phyloP scores from a whole-genome alignment of 2,329 filamentous ascomycete species.

The Gyromitra esculenta region DNA sequence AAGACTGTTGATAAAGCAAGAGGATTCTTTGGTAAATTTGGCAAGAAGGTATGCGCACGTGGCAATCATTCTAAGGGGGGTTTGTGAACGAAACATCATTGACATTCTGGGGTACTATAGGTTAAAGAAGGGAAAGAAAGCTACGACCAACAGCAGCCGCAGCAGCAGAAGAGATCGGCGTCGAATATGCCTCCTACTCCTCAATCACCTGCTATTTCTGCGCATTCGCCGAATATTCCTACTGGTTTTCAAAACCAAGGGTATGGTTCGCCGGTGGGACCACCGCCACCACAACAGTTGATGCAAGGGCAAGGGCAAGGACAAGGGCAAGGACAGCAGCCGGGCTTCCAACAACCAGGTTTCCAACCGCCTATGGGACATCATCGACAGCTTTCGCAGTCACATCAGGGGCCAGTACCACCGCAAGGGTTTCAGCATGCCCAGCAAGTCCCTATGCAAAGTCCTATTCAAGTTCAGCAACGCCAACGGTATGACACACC shows the following conservation, averaged over 20 bases:
- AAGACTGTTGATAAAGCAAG: conserved; percentile 44
- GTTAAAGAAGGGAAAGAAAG: conserved; percentile 34
- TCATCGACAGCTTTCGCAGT: conserved; percentile 34
- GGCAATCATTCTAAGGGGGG: neutral
- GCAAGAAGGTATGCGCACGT: conserved; percentile 41
- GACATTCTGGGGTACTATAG: conserved; percentile 24
- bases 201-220: conserved; percentile 6
- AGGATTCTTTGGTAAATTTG: conserved; percentile 38
- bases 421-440: conserved; percentile 18
- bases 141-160: conserved; percentile 19
- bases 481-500: conserved; percentile 13
- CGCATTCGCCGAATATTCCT: conserved; percentile 19
- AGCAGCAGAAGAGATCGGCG: conserved; percentile 11
- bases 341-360: neutral
- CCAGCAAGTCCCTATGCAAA: conserved; percentile 3
- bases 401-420: conserved; percentile 10
- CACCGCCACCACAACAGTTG: conserved; percentile 9
- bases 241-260: conserved; percentile 25
- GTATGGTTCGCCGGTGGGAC: conserved; percentile 1
- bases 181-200: conserved; percentile 10
- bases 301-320: conserved; percentile 15
- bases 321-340: conserved; percentile 3
- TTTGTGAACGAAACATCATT: conserved; percentile 12
- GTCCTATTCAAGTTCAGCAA: conserved; percentile 2
- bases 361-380: conserved; percentile 23